Base-by-base conservation (phyloP, 2,329 filamentous ascomycete species). In the Colletotrichum sp. region DNA sequence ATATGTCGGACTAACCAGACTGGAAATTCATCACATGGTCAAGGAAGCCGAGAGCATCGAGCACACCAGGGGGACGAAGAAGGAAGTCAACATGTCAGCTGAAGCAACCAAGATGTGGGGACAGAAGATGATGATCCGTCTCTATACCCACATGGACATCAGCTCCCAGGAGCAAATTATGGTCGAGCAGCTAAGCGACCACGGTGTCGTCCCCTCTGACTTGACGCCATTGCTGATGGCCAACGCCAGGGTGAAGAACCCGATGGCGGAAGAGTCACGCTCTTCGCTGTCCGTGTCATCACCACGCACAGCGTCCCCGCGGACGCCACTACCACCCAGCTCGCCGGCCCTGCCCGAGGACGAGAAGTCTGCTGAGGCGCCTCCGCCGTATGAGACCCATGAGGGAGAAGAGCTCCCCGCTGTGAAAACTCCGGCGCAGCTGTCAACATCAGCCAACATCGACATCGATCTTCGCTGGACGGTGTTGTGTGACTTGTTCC, bases 401-500 rank as follows among this genome's bases (percentile, higher is more conserved):
- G 89, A 92, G 12, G 91, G 91, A 22, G 92, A 94, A 52, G 93
- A 95, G 60, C 88, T 97, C 66, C 94, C 95, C 2, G 93, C 94
- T 77, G 95, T 98, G 22, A 93, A 94, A 79, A 95, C 92, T 1
- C 95, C 96, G 1, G 95, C 95, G 3, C 93, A 98, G 80, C 89
- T 98, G 77, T 94, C 95, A 1, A 92, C 91, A 5, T 95, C 94
- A 3, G 91, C 93, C 71, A 97, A 95, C 79, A 94, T 99, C 74
- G 96, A 98, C 81, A 98, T 99, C 74, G 97, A 99, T 83, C 89
- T 99, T 70, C 93, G 97, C 22, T 99, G 97, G 97, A 99, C 97
- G 0, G 94, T 98, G 1, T 91, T 99, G 4, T 99, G 97, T 82
- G 97, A 99, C 84, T 87, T 99, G 6, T 99, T 99, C 83, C 89